Conservation (phyloP, 805 yeast genomes). For the Candida yuanshanica region DNA sequence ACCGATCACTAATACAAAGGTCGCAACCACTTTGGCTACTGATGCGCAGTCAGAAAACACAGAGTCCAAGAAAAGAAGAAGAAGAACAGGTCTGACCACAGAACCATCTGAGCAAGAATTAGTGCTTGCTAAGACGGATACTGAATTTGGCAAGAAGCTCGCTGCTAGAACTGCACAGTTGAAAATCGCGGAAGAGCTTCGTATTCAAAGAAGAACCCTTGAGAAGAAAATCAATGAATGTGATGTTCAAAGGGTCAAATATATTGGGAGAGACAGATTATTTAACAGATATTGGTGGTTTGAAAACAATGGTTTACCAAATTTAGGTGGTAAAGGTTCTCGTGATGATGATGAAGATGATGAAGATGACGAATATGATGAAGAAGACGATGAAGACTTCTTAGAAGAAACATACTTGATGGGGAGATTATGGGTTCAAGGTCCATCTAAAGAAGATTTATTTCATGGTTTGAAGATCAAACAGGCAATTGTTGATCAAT, state of each 20-base stretch:
- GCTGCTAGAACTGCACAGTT: slow-evolving; percentile 37
- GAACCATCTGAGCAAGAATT: slow-evolving; percentile 38
- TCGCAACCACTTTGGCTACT: slow-evolving; percentile 9
- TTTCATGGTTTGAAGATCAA: slow-evolving; percentile 28
- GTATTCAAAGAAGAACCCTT: slow-evolving; percentile 42
- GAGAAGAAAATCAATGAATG: slow-evolving; percentile 61
- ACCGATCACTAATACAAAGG: slow-evolving; percentile 10
- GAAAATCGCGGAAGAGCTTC: slow-evolving; percentile 37
- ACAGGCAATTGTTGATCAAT: slow-evolving; percentile 21
- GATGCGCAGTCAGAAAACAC: slow-evolving; percentile 13
- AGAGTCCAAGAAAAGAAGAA: slow-evolving; percentile 18
- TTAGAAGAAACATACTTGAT: slow-evolving; percentile 57
- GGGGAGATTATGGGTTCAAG: slow-evolving; percentile 90
- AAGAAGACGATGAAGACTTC: slow-evolving; percentile 41
- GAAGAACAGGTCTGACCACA: slow-evolving; percentile 26
- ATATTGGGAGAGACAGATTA: slow-evolving; percentile 76
- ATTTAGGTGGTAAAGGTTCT: slow-evolving; percentile 28
- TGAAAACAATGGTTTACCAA: slow-evolving; percentile 77
- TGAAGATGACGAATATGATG: slow-evolving; percentile 39
- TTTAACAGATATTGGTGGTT: slow-evolving; percentile 95
- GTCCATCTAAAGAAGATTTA: slow-evolving; percentile 56
- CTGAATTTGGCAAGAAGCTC: slow-evolving; percentile 38
- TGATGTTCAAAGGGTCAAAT: slow-evolving; percentile 71
- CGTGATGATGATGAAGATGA: slow-evolving; percentile 26
- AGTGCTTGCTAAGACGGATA: slow-evolving; percentile 31